Evolutionary conservation across 1,284 basidiomycete genomes (phyloP).

Genomic region (Microbotryum scabiosae): DNA sequence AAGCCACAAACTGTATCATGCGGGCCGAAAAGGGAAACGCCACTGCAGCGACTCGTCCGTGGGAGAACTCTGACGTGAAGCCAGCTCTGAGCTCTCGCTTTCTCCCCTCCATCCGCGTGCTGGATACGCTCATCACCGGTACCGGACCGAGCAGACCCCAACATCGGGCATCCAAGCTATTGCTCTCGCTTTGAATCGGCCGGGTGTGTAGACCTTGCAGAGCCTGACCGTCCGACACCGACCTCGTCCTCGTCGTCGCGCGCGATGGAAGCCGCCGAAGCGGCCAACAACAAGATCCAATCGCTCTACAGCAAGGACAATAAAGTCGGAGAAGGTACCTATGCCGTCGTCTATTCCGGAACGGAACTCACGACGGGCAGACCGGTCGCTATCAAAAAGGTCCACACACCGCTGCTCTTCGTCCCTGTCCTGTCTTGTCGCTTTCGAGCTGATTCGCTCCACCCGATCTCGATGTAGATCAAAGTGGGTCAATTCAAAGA

Average conservation of each 20-base stretch:
- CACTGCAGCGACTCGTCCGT: too few species aligned
- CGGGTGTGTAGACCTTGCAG: too few species aligned
- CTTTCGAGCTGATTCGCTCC: neutral
- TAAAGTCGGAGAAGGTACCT: conserved; percentile 76
- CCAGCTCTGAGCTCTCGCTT: too few species aligned
- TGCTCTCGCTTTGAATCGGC: neutral
- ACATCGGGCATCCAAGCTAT: too few species aligned
- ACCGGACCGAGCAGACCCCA: too few species aligned
- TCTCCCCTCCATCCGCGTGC: too few species aligned
- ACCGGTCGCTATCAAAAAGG: conserved; percentile 92
- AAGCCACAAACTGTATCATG: too few species aligned
- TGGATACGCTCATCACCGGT: too few species aligned
- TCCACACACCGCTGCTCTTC: conserved; percentile 34
- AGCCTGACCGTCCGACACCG: neutral
- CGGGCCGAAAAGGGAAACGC: too few species aligned
- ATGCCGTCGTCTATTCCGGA: conserved; percentile 87
- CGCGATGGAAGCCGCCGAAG: conserved; percentile 32
- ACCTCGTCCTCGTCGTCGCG: neutral
- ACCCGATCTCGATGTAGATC: conserved; percentile 45
- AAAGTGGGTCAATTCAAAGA: conserved; percentile 96
- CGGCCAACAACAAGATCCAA: conserved; percentile 27
- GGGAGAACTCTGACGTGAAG: too few species aligned
- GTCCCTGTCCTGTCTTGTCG: neutral
- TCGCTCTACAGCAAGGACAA: conserved; percentile 32
- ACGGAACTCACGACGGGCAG: conserved; percentile 59